A percentile compares a stretch with the other conserved stretches of the same genome.
Conservation (phyloP, 2,329 filamentous ascomycete species). For the Blastomyces gilchristii region DNA sequence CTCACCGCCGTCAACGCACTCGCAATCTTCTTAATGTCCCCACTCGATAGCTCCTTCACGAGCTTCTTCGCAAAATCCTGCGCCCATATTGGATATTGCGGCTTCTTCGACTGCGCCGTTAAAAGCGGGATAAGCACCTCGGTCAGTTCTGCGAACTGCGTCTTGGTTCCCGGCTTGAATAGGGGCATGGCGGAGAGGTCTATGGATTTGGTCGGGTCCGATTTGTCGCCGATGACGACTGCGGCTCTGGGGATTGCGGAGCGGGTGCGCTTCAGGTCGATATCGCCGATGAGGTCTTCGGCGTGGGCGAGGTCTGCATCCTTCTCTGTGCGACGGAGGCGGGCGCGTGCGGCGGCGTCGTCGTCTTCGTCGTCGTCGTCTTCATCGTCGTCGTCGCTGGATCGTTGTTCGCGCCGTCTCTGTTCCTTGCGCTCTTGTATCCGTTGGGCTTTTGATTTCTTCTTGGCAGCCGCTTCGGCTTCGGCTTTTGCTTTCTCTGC, state of each 20-base stretch:
- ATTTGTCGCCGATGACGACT: slow-evolving; percentile 52
- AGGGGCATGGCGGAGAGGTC: slow-evolving; percentile 71
- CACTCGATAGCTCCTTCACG: slow-evolving; percentile 74
- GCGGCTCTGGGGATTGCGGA: slow-evolving; percentile 50
- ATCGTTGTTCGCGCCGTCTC: slow-evolving; percentile 44
- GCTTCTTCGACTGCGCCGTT: slow-evolving; percentile 65
- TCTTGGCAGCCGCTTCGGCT: slow-evolving; percentile 74
- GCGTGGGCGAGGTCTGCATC: slow-evolving; percentile 83
- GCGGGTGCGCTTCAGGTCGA: slow-evolving; percentile 56
- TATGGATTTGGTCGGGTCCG: slow-evolving; percentile 69
- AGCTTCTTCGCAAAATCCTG: slow-evolving; percentile 85
- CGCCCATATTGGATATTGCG: slow-evolving; percentile 80
- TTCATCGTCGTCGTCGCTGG: slow-evolving; percentile 42
- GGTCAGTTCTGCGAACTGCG: slow-evolving; percentile 71
- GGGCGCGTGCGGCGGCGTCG: slow-evolving; percentile 60
- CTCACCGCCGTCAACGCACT: slow-evolving; percentile 77
- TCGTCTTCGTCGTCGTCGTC: slow-evolving; percentile 58
- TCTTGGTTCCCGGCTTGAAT: slow-evolving; percentile 82
- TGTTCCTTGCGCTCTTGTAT: slow-evolving; percentile 65
- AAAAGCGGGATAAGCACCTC: slow-evolving; percentile 72
- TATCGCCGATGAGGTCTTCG: slow-evolving; percentile 75
- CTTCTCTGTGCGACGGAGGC: slow-evolving; percentile 69
- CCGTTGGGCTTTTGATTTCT: slow-evolving; percentile 80
- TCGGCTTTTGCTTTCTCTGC: slow-evolving; percentile 84
- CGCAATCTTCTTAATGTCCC: slow-evolving; percentile 93